Evolutionary conservation across 108 stramenopile species (phyloP).

Genomic region (Schizochytrium sp.): DNA sequence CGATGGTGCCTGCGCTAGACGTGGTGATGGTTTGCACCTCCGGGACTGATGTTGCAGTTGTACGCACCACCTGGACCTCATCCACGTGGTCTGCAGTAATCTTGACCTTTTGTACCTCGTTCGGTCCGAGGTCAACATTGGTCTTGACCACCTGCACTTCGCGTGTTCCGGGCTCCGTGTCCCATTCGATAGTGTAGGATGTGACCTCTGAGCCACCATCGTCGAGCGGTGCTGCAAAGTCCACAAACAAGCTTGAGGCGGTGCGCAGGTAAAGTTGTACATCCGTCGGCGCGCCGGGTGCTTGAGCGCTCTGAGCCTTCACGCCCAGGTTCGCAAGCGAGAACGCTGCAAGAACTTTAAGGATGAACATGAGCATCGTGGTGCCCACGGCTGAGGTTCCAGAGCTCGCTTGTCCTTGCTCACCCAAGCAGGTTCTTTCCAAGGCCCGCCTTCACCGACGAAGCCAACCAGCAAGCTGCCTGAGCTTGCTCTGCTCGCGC

Average conservation of each 20-base stretch:
- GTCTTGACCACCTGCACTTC: slow-evolving; percentile 84
- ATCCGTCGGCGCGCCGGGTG: slow-evolving; percentile 26
- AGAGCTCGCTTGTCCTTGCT: no score
- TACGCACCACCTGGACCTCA: slow-evolving; percentile 80
- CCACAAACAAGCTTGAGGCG: background rate
- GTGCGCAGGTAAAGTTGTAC: slow-evolving; percentile 25
- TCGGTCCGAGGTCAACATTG: slow-evolving; percentile 80
- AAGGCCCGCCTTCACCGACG: no score
- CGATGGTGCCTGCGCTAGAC: slow-evolving; percentile 67
- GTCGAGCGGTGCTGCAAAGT: slow-evolving; percentile 12
- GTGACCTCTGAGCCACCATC: slow-evolving; percentile 55
- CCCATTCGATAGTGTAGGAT: slow-evolving; percentile 80
- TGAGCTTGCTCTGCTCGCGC: no score
- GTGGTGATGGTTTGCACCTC: slow-evolving; percentile 83
- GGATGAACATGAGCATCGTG: background rate
- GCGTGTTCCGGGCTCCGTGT: slow-evolving; percentile 80
- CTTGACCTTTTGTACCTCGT: slow-evolving; percentile 84
- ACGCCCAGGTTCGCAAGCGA: background rate
- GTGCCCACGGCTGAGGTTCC: background rate
- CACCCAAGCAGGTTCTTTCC: no score
- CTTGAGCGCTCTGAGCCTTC: background rate
- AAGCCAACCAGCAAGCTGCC: no score
- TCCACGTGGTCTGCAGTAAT: slow-evolving; percentile 76
- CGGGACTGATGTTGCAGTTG: slow-evolving; percentile 70
- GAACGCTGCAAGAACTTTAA: slow-evolving; percentile 1